phyloP scores from a whole-genome alignment of 805 yeast genomes.

The Candida glaebosa region DNA sequence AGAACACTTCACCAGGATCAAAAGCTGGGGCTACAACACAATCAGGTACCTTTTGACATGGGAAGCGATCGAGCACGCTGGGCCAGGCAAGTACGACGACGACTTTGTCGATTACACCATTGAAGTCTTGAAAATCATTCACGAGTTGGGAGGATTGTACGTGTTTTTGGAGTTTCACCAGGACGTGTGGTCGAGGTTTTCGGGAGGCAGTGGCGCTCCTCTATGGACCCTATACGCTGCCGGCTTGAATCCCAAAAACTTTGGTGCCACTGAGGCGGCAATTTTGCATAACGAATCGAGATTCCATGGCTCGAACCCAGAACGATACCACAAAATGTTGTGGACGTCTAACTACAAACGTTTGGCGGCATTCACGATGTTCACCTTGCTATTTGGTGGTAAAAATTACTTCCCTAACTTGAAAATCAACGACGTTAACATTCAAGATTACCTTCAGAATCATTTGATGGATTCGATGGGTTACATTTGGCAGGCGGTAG shows the following conservation, averaged over 20 bases:
- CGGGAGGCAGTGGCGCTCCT: constrained; percentile 94
- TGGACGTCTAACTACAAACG: constrained; percentile 89
- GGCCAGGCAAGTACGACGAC: constrained; percentile 80
- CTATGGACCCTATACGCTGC: constrained; percentile 89
- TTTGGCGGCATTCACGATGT: constrained; percentile 76
- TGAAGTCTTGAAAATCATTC: constrained; percentile 54
- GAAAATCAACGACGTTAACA: constrained; percentile 63
- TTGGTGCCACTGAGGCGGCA: constrained; percentile 74
- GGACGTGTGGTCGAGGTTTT: constrained; percentile 87
- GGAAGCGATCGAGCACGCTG: constrained; percentile 90
- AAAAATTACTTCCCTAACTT: constrained; percentile 72
- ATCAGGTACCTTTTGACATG: constrained; percentile 77
- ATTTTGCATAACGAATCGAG: constrained; percentile 57
- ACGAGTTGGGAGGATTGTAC: constrained; percentile 66
- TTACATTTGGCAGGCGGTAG: constrained; percentile 30
- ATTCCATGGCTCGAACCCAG: constrained; percentile 27
- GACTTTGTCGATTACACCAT: constrained; percentile 71
- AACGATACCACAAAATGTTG: constrained; percentile 76
- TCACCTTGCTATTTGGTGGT: constrained; percentile 83
- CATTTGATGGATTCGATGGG: constrained; percentile 56
- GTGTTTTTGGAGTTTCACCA: constrained; percentile 88
- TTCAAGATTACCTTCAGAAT: constrained; percentile 72
- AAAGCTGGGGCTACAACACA: constrained; percentile 77
- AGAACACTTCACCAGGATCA: constrained; percentile 64
- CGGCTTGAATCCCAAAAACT: constrained; percentile 77